phyloP scores from a whole-genome alignment of 306 rosid genomes.

The Phaseolus lunatus region DNA sequence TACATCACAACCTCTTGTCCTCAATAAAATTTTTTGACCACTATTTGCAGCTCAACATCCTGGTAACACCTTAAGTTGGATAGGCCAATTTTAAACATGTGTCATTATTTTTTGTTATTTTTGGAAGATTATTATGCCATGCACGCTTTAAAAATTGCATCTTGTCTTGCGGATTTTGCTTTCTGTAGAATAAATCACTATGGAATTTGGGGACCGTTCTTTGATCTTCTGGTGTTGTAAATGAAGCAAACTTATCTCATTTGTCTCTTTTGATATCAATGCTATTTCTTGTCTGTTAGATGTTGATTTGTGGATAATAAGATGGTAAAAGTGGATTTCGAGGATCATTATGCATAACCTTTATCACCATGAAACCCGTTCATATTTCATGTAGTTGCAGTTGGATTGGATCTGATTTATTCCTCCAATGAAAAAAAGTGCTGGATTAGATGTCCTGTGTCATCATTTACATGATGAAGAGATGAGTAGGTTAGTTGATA shows the following conservation, averaged over 20 bases:
- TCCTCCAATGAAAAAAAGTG: neutral
- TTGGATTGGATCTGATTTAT: neutral
- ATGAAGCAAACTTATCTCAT: slow-evolving; percentile 15
- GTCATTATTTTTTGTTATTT: slow-evolving; percentile 27
- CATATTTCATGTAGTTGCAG: neutral
- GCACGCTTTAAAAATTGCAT: slow-evolving; percentile 44
- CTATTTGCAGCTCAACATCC: slow-evolving; percentile 44
- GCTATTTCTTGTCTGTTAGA: slow-evolving; percentile 14
- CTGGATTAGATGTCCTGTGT: slow-evolving; percentile 20
- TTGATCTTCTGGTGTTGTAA: slow-evolving; percentile 30
- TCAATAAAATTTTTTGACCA: slow-evolving; percentile 28
- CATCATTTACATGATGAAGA: slow-evolving; percentile 3
- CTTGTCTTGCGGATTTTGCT: slow-evolving; percentile 27
- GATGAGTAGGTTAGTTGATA: slow-evolving; percentile 8
- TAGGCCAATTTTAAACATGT: slow-evolving; percentile 44
- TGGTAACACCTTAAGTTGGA: slow-evolving; percentile 42
- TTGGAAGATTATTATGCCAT: slow-evolving; percentile 34
- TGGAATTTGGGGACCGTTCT: slow-evolving; percentile 36
- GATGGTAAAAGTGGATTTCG: neutral
- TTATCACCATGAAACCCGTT: neutral
- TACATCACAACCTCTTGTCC: slow-evolving; percentile 29
- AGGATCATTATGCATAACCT: slow-evolving; percentile 12
- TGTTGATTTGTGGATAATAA: slow-evolving; percentile 4
- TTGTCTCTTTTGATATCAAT: slow-evolving; percentile 34
- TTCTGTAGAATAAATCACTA: slow-evolving; percentile 36